phyloP scores from a whole-genome alignment of 2,329 filamentous ascomycete genomes.

The Hirsutella thompsonii region DNA sequence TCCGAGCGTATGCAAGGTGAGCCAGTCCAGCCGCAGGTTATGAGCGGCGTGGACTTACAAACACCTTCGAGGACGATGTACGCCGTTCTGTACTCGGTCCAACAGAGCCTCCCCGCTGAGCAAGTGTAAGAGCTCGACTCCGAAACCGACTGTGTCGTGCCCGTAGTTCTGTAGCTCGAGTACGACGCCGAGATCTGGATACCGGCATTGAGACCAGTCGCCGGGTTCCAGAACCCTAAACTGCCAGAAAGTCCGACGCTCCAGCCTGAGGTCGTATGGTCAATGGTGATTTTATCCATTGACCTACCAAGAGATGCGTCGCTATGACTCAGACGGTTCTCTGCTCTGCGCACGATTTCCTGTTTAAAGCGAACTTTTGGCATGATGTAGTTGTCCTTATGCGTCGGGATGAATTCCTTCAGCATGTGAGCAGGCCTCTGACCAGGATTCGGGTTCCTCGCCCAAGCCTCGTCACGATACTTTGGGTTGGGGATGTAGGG shows the following conservation, averaged over 20 bases:
- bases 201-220: neutral
- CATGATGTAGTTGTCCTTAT: too few species aligned
- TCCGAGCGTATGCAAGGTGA: too few species aligned
- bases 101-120: neutral
- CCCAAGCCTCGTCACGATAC: too few species aligned
- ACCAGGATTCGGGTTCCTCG: too few species aligned
- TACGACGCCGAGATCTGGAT: neutral
- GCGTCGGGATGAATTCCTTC: too few species aligned
- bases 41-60: too few species aligned
- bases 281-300: neutral
- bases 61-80: neutral
- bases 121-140: neutral
- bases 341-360: neutral
- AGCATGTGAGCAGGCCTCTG: too few species aligned
- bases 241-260: neutral
- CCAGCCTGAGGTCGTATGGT: neutral
- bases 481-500: too few species aligned
- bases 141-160: neutral
- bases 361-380: neutral
- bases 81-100: neutral
- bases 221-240: neutral
- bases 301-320: neutral
- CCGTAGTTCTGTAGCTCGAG: neutral
- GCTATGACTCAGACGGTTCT: neutral
- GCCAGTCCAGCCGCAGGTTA: too few species aligned